phyloP scores from a whole-genome alignment of 106 monocot species.

The Dactylorhiza incarnata region DNA sequence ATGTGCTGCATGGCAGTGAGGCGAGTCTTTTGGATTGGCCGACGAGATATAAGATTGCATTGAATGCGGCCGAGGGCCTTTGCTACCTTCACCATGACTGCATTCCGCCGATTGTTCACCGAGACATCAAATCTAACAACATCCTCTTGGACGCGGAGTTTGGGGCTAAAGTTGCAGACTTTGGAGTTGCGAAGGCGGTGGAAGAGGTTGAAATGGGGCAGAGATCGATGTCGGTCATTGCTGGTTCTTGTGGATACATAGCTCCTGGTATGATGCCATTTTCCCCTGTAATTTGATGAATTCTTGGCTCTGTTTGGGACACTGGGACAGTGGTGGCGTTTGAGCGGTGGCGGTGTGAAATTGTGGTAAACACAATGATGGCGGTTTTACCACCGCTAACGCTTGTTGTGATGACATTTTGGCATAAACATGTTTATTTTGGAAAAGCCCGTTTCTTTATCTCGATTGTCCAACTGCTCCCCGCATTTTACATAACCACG shows the following conservation, averaged over 20 bases:
- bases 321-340: too few species aligned
- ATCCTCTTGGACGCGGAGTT: slow-evolving; percentile 51
- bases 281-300: background rate
- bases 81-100: slow-evolving; percentile 59
- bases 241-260: slow-evolving; percentile 61
- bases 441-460: too few species aligned
- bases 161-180: slow-evolving; percentile 48
- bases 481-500: too few species aligned
- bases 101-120: slow-evolving; percentile 43
- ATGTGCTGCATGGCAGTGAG: slow-evolving; percentile 31
- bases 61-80: slow-evolving; percentile 44
- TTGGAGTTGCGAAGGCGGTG: slow-evolving; percentile 52
- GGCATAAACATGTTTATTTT: too few species aligned
- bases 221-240: slow-evolving; percentile 47
- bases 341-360: too few species aligned
- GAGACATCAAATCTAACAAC: slow-evolving; percentile 58
- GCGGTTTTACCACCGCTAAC: too few species aligned
- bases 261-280: slow-evolving; percentile 40
- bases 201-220: slow-evolving; percentile 33
- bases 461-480: too few species aligned
- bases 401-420: too few species aligned
- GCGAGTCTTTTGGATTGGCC: slow-evolving; percentile 40
- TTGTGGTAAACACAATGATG: too few species aligned
- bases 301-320: too few species aligned
- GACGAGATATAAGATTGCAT: slow-evolving; percentile 34